phyloP scores from a whole-genome alignment of 192 early-diverging fungal genomes.

The Backusella sp. region DNA sequence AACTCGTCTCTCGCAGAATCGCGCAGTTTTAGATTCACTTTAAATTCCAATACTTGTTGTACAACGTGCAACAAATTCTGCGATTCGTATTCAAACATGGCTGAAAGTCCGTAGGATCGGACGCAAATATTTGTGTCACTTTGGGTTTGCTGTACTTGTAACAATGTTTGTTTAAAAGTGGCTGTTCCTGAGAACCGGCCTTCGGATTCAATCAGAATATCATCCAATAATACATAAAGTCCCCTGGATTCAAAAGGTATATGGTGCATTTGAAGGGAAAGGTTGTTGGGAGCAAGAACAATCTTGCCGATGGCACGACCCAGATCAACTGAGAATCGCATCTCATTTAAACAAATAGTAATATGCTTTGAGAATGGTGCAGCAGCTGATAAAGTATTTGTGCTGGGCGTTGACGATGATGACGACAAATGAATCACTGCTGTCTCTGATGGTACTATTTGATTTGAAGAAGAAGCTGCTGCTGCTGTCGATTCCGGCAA shows the following conservation, averaged over 20 bases:
- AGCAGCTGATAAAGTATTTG: neutral
- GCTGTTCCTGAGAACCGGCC: conserved; percentile 57
- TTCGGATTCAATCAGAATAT: conserved; percentile 53
- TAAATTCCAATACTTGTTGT: conserved; percentile 46
- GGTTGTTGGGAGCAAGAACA: conserved; percentile 46
- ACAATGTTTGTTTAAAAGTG: neutral
- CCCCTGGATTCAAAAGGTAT: conserved; percentile 40
- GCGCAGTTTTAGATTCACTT: neutral
- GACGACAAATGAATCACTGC: neutral
- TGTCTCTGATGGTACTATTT: neutral
- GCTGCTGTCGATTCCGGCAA: conserved; percentile 19
- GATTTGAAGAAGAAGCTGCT: neutral
- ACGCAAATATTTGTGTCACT: neutral
- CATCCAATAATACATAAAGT: conserved; percentile 38
- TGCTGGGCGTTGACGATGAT: neutral
- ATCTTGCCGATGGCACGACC: conserved; percentile 67
- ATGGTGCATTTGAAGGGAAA: conserved; percentile 40
- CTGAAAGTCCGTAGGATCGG: conserved; percentile 29
- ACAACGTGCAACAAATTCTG: conserved; percentile 67
- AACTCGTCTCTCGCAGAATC: neutral
- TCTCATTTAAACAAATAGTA: conserved; percentile 39
- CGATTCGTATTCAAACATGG: conserved; percentile 72
- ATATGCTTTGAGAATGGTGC: conserved; percentile 51
- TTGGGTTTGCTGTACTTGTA: neutral
- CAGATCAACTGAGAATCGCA: conserved; percentile 56